Evolutionary conservation across 192 early-diverging fungal genomes (phyloP).

Genomic region (Entomortierella chlamydospora): DNA sequence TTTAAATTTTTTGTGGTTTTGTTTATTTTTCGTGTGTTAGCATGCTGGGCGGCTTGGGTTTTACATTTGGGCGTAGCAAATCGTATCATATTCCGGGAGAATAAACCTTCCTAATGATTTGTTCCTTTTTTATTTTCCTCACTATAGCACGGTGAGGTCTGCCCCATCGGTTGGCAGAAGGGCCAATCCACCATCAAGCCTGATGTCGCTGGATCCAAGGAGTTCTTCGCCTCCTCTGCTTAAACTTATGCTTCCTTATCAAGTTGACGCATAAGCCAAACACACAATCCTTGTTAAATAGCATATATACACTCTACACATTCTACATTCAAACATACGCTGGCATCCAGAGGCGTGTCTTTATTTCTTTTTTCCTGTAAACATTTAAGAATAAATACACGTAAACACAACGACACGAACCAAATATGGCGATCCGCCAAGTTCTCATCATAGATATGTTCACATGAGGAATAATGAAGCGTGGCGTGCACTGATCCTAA

Average conservation of each 20-base stretch:
- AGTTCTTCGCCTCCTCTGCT: slow-evolving; percentile 55
- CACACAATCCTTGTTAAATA: not conserved
- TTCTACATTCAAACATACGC: not conserved
- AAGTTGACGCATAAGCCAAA: not conserved
- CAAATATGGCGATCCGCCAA: too few relatives aligned
- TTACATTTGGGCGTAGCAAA: slow-evolving; percentile 22
- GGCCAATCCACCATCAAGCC: slow-evolving; percentile 65
- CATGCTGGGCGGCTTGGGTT: too few relatives aligned
- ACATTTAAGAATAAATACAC: not conserved
- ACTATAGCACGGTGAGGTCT: slow-evolving; percentile 75
- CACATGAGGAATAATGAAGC: too few relatives aligned
- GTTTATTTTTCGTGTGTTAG: slow-evolving; percentile 3
- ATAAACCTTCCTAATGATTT: not conserved
- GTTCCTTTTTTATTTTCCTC: slow-evolving; percentile 2
- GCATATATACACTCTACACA: not conserved
- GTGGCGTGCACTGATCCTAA: too few relatives aligned
- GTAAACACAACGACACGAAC: too few relatives aligned
- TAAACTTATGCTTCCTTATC: slow-evolving; percentile 15
- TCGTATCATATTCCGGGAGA: too few relatives aligned
- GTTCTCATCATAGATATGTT: not conserved
- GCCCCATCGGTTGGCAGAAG: slow-evolving; percentile 87
- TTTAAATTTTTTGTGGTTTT: not conserved
- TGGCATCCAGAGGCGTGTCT: not conserved
- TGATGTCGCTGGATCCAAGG: slow-evolving; percentile 55
- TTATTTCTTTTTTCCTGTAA: too few relatives aligned